Evolutionary conservation across 495 filamentous ascomycete genomes (phyloP).

Genomic region (Elaphomyces granulatus): DNA sequence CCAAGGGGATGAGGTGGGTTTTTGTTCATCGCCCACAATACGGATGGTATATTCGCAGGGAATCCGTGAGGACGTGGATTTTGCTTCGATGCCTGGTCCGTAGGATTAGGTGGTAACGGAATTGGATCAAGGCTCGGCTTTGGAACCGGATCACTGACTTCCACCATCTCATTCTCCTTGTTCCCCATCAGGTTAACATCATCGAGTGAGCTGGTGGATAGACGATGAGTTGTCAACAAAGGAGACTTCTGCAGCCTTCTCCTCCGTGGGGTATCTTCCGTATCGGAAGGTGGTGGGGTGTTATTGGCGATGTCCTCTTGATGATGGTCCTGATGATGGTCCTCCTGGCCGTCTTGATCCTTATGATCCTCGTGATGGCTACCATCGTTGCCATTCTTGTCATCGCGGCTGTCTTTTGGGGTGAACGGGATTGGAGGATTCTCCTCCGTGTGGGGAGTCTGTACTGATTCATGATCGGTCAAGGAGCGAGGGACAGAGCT

Average conservation of each 20-base stretch:
- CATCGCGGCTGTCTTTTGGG: conserved; percentile 10
- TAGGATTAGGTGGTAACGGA: conserved; percentile 33
- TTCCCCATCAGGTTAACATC: conserved; percentile 53
- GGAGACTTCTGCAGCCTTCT: conserved; percentile 35
- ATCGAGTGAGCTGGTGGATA: conserved; percentile 52
- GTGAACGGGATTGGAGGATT: conserved; percentile 21
- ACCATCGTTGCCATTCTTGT: too few relatives aligned
- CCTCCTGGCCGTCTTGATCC: conserved; percentile 4
- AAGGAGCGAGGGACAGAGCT: conserved; percentile 31
- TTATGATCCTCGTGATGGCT: conserved; percentile 5
- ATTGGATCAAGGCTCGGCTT: conserved; percentile 12
- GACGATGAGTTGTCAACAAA: conserved; percentile 43
- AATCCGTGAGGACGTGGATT: conserved; percentile 33
- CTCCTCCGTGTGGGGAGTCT: conserved; percentile 24
- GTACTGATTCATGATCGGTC: conserved; percentile 30
- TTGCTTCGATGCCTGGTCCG: conserved; percentile 28
- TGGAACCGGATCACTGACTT: conserved; percentile 5
- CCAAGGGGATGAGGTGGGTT: conserved; percentile 25
- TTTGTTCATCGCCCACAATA: conserved; percentile 35
- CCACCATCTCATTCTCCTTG: conserved; percentile 26
- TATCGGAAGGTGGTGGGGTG: conserved; percentile 14
- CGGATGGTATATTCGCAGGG: conserved; percentile 36
- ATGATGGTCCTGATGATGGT: conserved; percentile 1
- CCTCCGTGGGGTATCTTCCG: conserved; percentile 22
- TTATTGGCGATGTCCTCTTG: conserved; percentile 12